Conservation (phyloP, 331 rosid genomes). For the Acacia concinna region DNA sequence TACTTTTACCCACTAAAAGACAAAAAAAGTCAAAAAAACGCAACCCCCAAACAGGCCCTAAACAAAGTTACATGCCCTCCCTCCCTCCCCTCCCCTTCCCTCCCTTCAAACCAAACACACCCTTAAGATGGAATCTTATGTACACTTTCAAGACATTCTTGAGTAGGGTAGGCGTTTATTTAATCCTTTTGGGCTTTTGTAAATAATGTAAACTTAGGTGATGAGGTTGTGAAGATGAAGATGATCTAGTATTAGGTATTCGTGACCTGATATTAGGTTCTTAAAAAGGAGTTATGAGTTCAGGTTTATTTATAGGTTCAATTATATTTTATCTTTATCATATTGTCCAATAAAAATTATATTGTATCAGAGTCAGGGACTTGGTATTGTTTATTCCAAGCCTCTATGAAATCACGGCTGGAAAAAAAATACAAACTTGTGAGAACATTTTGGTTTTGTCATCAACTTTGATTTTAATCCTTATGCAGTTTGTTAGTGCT, state of each 20-base stretch:
- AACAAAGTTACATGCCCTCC: too few species aligned
- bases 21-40: too few species aligned
- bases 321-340: slow-evolving; percentile 37
- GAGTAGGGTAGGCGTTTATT: slow-evolving; percentile 49
- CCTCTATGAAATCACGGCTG: slow-evolving; percentile 13
- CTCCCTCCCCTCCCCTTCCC: too few species aligned
- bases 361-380: slow-evolving; percentile 36
- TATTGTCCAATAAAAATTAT: too few species aligned
- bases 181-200: slow-evolving; percentile 57
- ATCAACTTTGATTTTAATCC: not conserved
- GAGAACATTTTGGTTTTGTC: slow-evolving; percentile 20
- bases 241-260: slow-evolving; percentile 53
- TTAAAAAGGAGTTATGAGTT: slow-evolving; percentile 39
- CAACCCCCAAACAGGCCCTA: too few species aligned
- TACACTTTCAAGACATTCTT: slow-evolving; percentile 55
- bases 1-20: too few species aligned
- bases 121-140: slow-evolving; percentile 49
- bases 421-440: slow-evolving; percentile 21
- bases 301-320: slow-evolving; percentile 45
- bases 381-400: slow-evolving; percentile 26
- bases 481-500: slow-evolving; percentile 4
- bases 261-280: slow-evolving; percentile 55
- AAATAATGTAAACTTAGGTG: slow-evolving; percentile 69
- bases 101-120: too few species aligned
- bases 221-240: slow-evolving; percentile 67